Percentiles rank a stretch among this genome's conserved stretches.
Evolutionary conservation across 2,329 filamentous ascomycete genomes (phyloP).

Genomic region (Phialophora verrucosa): DNA sequence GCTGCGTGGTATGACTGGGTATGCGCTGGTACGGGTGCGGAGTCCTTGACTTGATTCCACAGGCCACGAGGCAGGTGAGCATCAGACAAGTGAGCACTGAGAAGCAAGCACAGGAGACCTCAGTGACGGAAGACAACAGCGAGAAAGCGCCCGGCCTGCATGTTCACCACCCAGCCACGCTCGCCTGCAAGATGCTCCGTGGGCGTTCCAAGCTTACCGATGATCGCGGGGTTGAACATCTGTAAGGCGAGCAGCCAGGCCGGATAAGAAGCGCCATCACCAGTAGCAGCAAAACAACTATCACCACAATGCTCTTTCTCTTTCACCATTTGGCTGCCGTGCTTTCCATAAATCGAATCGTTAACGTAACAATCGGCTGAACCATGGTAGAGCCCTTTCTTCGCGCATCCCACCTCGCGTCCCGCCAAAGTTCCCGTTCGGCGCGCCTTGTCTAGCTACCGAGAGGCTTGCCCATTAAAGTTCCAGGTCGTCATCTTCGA

Average conservation of each 20-base stretch:
- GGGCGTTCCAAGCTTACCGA: neutral
- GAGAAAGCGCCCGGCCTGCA: neutral
- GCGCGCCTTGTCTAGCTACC: conserved; percentile 20
- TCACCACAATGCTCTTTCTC: neutral
- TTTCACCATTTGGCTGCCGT: neutral
- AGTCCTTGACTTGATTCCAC: neutral
- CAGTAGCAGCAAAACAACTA: neutral
- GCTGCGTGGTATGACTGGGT: neutral
- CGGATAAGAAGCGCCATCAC: neutral
- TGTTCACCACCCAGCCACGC: neutral
- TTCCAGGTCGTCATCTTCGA: conserved; percentile 10
- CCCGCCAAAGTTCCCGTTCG: conserved; percentile 14
- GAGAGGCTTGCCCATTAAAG: neutral
- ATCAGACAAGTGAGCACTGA: neutral
- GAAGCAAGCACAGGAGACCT: neutral
- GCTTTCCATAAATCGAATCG: conserved; percentile 4
- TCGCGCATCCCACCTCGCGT: conserved; percentile 5
- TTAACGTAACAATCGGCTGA: conserved; percentile 4
- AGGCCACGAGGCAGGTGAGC: neutral
- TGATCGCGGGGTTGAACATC: neutral
- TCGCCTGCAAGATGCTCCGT: neutral
- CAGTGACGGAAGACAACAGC: neutral
- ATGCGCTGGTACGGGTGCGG: no score
- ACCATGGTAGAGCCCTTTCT: neutral
- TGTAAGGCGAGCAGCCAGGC: neutral